A percentile compares a stretch with the other conserved stretches of the same genome.
These are phyloP conservation scores for Mikania micrantha DNA, from an alignment of 129 eudicot genomes.

Conservation along the genomic window DNA sequence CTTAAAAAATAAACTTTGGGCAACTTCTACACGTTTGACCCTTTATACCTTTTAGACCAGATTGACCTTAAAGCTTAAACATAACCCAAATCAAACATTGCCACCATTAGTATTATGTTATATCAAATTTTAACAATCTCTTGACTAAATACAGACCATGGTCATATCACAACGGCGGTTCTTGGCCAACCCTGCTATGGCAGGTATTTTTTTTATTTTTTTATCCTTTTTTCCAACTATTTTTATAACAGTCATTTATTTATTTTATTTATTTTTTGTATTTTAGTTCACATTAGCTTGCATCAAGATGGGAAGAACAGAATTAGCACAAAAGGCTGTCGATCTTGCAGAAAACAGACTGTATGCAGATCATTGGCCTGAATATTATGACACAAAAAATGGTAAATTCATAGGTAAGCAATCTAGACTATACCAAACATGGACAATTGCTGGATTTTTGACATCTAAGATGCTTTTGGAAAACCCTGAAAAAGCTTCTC, in stretches of 20 bases:
- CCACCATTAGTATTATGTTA: neutral
- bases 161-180: slow-evolving; percentile 99
- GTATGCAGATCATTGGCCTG: slow-evolving; percentile 76
- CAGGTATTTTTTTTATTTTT: slow-evolving; percentile 49
- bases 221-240: neutral
- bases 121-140: neutral
- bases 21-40: neutral
- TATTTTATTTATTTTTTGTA: neutral
- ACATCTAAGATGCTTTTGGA: slow-evolving; percentile 85
- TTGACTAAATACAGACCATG: slow-evolving; percentile 62
- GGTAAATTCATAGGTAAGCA: slow-evolving; percentile 93
- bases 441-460: slow-evolving; percentile 88
- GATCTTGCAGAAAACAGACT: slow-evolving; percentile 66
- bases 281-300: slow-evolving; percentile 91
- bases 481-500: slow-evolving; percentile 75
- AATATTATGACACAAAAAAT: slow-evolving; percentile 77
- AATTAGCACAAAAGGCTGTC: slow-evolving; percentile 72
- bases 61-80: neutral
- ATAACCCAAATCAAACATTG: neutral
- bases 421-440: slow-evolving; percentile 87
- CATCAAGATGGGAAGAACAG: slow-evolving; percentile 86
- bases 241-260: neutral
- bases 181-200: slow-evolving; percentile 99
- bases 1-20: neutral
- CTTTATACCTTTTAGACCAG: neutral